A percentile compares a stretch with the other conserved stretches of the same genome.
These are phyloP conservation scores for Candida sithepensis DNA, from an alignment of 805 yeast species.

Conservation along the genomic window DNA sequence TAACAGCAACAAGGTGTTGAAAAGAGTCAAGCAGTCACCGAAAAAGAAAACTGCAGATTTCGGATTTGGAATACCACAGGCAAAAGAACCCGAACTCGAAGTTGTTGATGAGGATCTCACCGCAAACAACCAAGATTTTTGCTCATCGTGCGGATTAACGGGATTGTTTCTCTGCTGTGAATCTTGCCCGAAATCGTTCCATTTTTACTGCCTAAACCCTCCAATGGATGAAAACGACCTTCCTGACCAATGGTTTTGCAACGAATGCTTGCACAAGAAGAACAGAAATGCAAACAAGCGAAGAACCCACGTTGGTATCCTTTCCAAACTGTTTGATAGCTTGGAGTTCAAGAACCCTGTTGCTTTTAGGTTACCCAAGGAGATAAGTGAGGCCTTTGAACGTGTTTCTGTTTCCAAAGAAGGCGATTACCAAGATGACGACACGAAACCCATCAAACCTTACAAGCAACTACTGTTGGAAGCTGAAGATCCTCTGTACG, in stretches of 20 bases:
- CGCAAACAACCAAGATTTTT: constrained; percentile 73
- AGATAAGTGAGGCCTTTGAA: constrained; percentile 66
- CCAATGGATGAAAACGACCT: constrained; percentile 70
- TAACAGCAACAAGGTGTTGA: constrained; percentile 10
- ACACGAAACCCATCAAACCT: constrained; percentile 46
- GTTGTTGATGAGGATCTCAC: constrained; percentile 16
- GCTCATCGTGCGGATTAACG: constrained; percentile 84
- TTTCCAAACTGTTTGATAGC: constrained; percentile 55
- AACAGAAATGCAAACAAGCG: constrained; percentile 3
- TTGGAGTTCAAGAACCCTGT: constrained; percentile 59
- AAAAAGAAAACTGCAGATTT: constrained; percentile 12
- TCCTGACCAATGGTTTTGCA: constrained; percentile 91
- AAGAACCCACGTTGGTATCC: constrained; percentile 39
- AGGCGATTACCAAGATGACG: constrained; percentile 72
- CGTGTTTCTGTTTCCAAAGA: constrained; percentile 63
- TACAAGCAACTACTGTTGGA: constrained; percentile 43
- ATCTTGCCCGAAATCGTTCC: constrained; percentile 87
- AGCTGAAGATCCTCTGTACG: constrained; percentile 52
- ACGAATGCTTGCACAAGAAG: constrained; percentile 57
- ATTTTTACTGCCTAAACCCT: constrained; percentile 87
- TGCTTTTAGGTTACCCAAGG: constrained; percentile 64
- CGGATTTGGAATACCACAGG: constrained; percentile 10
- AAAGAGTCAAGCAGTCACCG: constrained; percentile 22
- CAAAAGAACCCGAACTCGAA: constrained; percentile 7
- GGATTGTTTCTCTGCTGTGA: constrained; percentile 94